Conservation (phyloP, 169 alveolate genomes). For the Eimeria sp. region DNA sequence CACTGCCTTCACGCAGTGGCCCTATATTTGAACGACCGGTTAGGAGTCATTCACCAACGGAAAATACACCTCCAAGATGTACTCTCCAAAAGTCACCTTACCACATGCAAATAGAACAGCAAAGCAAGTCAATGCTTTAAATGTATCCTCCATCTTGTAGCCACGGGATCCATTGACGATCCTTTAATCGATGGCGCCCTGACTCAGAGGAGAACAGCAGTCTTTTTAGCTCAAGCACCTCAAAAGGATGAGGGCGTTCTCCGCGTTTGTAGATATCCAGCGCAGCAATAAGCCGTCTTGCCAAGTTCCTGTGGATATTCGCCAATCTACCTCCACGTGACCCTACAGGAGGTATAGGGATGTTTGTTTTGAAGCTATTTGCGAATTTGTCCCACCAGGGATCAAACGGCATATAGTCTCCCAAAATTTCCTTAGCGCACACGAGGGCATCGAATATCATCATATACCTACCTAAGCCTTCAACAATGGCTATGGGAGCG, state of each 20-base stretch:
- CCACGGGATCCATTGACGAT: background rate
- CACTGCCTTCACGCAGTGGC: too few relatives aligned
- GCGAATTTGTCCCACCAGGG: slow-evolving; percentile 27
- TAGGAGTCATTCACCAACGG: too few relatives aligned
- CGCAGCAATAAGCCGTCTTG: background rate
- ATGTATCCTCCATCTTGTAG: background rate
- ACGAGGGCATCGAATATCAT: background rate
- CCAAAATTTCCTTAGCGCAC: background rate
- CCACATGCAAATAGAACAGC: background rate
- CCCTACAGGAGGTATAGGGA: background rate
- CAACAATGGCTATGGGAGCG: background rate
- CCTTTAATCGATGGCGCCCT: background rate
- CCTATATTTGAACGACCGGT: too few relatives aligned
- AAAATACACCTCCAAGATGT: too few relatives aligned
- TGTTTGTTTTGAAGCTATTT: background rate
- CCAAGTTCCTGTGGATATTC: background rate
- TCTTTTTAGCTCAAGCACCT: background rate
- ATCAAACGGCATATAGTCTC: background rate
- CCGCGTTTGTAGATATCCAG: background rate
- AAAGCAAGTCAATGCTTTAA: background rate
- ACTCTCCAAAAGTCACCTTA: background rate
- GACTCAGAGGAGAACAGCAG: background rate
- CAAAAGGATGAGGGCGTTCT: background rate
- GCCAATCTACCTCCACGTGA: background rate
- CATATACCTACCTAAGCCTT: background rate